phyloP scores from a whole-genome alignment of 2,329 filamentous ascomycete genomes.

The Tolypocladium sp. region DNA sequence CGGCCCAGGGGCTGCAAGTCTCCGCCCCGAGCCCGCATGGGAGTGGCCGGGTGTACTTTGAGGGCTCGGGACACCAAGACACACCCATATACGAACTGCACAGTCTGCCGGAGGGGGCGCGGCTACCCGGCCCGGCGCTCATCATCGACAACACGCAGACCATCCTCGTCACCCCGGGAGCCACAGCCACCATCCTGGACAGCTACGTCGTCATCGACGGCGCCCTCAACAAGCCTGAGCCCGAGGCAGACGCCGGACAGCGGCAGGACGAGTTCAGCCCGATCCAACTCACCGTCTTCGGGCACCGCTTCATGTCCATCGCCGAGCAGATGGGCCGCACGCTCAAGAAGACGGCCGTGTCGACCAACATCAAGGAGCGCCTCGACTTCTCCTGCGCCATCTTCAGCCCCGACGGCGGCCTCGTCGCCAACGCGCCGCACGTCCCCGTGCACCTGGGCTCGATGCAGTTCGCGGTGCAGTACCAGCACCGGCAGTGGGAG shows the following conservation, averaged over 20 bases:
- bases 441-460: constrained; percentile 68
- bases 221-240: not conserved
- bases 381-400: constrained; percentile 75
- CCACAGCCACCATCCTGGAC: constrained; percentile 22
- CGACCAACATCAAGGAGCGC: constrained; percentile 72
- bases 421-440: constrained; percentile 70
- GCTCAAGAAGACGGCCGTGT: constrained; percentile 70
- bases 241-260: not conserved
- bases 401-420: constrained; percentile 63
- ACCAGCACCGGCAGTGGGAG: constrained; percentile 61
- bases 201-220: constrained; percentile 24
- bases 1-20: constrained; percentile 1
- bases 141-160: constrained; percentile 65
- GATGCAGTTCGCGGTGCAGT: constrained; percentile 71
- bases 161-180: constrained; percentile 52
- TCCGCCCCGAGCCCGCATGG: constrained; percentile 7
- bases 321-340: constrained; percentile 77
- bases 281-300: constrained; percentile 68
- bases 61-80: constrained; percentile 11
- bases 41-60: constrained; percentile 10
- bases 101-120: constrained; percentile 6
- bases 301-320: constrained; percentile 75
- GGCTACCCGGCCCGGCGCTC: constrained; percentile 28
- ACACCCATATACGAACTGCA: constrained; percentile 16
- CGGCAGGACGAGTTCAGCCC: constrained; percentile 27